These are phyloP conservation scores for Didymella segeticola DNA, from an alignment of 2,329 filamentous ascomycete genomes.

Conservation along the genomic window DNA sequence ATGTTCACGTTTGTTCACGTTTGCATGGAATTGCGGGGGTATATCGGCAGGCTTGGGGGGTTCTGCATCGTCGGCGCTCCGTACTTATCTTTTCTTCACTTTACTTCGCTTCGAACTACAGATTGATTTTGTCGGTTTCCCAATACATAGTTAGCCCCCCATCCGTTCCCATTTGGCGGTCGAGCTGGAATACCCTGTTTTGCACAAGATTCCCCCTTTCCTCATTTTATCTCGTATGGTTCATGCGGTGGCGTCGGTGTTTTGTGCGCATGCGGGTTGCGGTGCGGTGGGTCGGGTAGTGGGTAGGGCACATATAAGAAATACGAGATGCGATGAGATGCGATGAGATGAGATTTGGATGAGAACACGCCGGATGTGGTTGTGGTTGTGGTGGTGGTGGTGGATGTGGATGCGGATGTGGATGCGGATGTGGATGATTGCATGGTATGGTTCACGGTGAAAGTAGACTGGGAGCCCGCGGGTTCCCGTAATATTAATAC, in stretches of 20 bases:
- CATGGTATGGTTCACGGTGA: constrained; percentile 12
- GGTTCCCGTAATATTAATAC: constrained; percentile 40
- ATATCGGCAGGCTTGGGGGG: constrained; percentile 16
- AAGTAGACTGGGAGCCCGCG: constrained; percentile 21
- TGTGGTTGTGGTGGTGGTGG: too few species aligned
- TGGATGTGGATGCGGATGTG: constrained; percentile 16
- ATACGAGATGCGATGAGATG: too few species aligned
- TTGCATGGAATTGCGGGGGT: constrained; percentile 40
- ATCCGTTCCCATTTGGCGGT: constrained; percentile 26
- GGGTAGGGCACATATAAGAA: constrained; percentile 19
- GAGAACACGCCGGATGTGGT: too few species aligned
- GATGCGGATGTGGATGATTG: constrained; percentile 15
- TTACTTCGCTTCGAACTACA: constrained; percentile 21
- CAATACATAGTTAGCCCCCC: constrained; percentile 25
- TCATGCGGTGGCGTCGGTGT: constrained; percentile 19
- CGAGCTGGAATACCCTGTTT: constrained; percentile 21
- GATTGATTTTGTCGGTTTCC: constrained; percentile 19
- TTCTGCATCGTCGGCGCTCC: constrained; percentile 33
- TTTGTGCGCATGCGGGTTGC: constrained; percentile 27
- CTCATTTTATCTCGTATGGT: constrained; percentile 22
- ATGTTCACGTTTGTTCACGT: constrained; percentile 35
- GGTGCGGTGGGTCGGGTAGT: constrained; percentile 26
- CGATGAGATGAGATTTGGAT: too few species aligned
- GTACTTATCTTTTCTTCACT: constrained; percentile 22
- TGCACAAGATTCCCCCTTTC: constrained; percentile 41